These are phyloP conservation scores for Plasmodium gallinaceum DNA, from an alignment of 169 alveolate species.

Conservation along the genomic window DNA sequence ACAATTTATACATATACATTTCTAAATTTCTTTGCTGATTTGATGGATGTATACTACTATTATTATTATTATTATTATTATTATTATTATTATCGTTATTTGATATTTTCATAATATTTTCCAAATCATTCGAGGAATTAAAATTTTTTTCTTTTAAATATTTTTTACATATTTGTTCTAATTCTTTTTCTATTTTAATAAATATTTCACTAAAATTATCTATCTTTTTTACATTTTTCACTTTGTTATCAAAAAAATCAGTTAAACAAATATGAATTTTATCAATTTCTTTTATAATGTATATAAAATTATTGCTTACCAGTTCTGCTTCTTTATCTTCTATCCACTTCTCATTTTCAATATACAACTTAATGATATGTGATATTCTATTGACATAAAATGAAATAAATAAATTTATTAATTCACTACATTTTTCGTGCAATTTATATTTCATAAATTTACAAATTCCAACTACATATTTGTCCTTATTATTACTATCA, in stretches of 20 bases:
- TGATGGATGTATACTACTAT: background rate
- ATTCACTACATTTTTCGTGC: constrained; percentile 45
- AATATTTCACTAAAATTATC: constrained; percentile 19
- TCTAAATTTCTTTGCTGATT: constrained; percentile 40
- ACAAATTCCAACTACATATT: constrained; percentile 18
- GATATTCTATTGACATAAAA: constrained; percentile 58
- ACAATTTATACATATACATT: constrained; percentile 69
- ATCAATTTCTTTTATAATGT: constrained; percentile 27
- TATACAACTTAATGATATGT: constrained; percentile 1
- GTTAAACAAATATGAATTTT: constrained; percentile 21
- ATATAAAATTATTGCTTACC: constrained; percentile 57
- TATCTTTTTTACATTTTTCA: background rate
- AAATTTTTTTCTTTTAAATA: background rate
- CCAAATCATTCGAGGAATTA: background rate
- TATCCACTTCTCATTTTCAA: constrained; percentile 15
- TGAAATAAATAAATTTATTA: constrained; percentile 42
- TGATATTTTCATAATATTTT: background rate
- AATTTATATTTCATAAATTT: constrained; percentile 44
- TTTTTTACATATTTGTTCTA: constrained; percentile 30
- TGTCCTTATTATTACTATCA: constrained; percentile 3
- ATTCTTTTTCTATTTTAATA: constrained; percentile 17
- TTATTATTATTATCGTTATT: background rate
- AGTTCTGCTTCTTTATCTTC: constrained; percentile 4
- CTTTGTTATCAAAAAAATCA: constrained; percentile 17
- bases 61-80: background rate